Evolutionary conservation across 2,329 filamentous ascomycete species (phyloP).

Genomic region (Coniochaeta sp.): DNA sequence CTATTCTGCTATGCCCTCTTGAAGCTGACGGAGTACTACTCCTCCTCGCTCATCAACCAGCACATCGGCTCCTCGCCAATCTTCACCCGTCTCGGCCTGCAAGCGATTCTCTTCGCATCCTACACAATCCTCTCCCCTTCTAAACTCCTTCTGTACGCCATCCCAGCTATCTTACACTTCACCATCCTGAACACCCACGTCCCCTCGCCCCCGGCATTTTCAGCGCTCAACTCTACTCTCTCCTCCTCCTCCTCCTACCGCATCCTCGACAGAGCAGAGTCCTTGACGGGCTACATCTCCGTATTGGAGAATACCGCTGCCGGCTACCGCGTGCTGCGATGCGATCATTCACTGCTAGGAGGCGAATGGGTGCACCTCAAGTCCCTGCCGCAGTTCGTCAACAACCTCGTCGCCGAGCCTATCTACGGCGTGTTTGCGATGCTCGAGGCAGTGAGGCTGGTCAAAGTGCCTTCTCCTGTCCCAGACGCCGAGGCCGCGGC

Average conservation of each 20-base stretch:
- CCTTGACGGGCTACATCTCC: constrained; percentile 84
- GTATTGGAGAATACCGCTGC: constrained; percentile 69
- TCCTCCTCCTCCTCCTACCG: constrained; percentile 62
- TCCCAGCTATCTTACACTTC: constrained; percentile 69
- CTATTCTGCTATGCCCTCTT: constrained; percentile 61
- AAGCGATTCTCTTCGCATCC: constrained; percentile 56
- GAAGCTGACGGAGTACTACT: constrained; percentile 38
- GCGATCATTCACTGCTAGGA: constrained; percentile 88
- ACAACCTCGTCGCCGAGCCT: constrained; percentile 62
- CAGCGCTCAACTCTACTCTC: constrained; percentile 60
- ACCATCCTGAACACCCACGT: constrained; percentile 69
- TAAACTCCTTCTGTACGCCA: constrained; percentile 54
- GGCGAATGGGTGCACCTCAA: constrained; percentile 70
- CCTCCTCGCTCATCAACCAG: constrained; percentile 31
- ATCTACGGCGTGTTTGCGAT: constrained; percentile 96
- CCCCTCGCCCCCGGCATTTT: constrained; percentile 51
- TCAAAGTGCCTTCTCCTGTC: constrained; percentile 50
- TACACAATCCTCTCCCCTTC: constrained; percentile 66
- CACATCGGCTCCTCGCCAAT: constrained; percentile 56
- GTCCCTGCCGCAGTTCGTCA: constrained; percentile 44
- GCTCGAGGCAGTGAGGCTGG: constrained; percentile 81
- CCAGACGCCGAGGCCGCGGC: constrained; percentile 66
- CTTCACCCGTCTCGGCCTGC: constrained; percentile 65
- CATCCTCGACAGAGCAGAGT: constrained; percentile 76
- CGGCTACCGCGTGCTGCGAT: constrained; percentile 76